A percentile compares a stretch with the other conserved stretches of the same genome.
phyloP scores from a whole-genome alignment of 208 protist genomes.

The Tritrichomonas musculus region DNA sequence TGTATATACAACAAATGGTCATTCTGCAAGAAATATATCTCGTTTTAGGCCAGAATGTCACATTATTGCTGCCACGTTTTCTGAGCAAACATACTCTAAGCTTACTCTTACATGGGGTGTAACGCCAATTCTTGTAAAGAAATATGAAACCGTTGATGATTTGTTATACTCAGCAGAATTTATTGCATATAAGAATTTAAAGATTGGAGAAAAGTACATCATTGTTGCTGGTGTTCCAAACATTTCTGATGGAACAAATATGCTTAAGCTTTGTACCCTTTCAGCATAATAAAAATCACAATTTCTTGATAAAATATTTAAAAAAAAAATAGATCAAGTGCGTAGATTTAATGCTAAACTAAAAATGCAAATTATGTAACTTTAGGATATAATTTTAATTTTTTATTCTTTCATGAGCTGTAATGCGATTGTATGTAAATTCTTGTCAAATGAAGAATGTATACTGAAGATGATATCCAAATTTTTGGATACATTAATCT shows the following conservation, averaged over 20 bases:
- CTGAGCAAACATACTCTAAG: slow-evolving; percentile 52
- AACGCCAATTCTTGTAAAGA: not conserved
- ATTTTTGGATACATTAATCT: too few relatives aligned
- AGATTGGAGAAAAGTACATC: not conserved
- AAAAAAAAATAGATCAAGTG: not conserved
- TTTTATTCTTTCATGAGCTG: too few relatives aligned
- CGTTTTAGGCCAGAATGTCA: slow-evolving; percentile 87
- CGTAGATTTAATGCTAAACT: not conserved
- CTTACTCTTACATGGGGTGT: not conserved
- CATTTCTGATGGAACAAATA: not conserved
- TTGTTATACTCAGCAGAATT: not conserved
- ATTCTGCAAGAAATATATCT: slow-evolving; percentile 76
- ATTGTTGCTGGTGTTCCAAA: not conserved
- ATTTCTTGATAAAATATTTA: not conserved
- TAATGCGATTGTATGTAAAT: too few relatives aligned
- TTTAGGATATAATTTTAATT: too few relatives aligned
- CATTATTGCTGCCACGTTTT: slow-evolving; percentile 76
- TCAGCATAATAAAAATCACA: not conserved
- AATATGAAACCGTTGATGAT: not conserved
- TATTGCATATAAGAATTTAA: too few relatives aligned
- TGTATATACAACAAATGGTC: slow-evolving; percentile 56
- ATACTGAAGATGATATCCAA: too few relatives aligned
- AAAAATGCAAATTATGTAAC: too few relatives aligned
- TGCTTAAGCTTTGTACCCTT: not conserved
- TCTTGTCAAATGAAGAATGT: too few relatives aligned